A percentile compares a stretch with the other conserved stretches of the same genome.
Conservation (phyloP, 2,329 filamentous ascomycete genomes). For the Cladosporium sp. region DNA sequence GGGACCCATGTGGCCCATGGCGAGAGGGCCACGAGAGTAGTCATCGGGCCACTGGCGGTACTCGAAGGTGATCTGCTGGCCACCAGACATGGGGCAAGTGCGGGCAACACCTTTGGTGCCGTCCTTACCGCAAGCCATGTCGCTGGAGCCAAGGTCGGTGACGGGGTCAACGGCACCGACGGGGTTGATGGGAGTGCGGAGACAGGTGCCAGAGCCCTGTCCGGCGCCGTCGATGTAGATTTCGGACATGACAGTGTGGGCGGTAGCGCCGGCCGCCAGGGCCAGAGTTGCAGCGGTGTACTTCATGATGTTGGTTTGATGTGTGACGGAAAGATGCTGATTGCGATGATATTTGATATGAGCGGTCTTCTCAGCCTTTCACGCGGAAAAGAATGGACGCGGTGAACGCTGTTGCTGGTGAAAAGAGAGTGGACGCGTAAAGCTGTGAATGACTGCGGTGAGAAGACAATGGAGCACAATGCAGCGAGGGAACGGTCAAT, state of each 20-base stretch:
- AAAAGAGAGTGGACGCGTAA: slow-evolving; percentile 12
- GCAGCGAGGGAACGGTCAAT: background rate
- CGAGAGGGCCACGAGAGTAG: slow-evolving; percentile 53
- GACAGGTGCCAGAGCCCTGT: slow-evolving; percentile 66
- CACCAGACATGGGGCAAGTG: slow-evolving; percentile 45
- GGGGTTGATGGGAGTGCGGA: slow-evolving; percentile 60
- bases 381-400: slow-evolving; percentile 12
- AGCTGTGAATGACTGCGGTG: slow-evolving; percentile 4
- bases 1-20: slow-evolving; percentile 61
- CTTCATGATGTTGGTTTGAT: slow-evolving; percentile 14
- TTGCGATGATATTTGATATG: background rate
- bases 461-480: background rate
- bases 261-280: slow-evolving; percentile 17
- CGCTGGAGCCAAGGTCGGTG: slow-evolving; percentile 51
- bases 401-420: slow-evolving; percentile 2
- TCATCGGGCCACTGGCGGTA: slow-evolving; percentile 60
- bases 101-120: slow-evolving; percentile 48
- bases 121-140: slow-evolving; percentile 63
- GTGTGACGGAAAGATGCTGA: background rate
- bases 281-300: slow-evolving; percentile 13
- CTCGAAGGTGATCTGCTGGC: slow-evolving; percentile 60
- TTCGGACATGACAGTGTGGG: slow-evolving; percentile 61
- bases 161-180: slow-evolving; percentile 56
- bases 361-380: background rate
- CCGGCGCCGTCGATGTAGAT: slow-evolving; percentile 54